phyloP scores from a whole-genome alignment of 2,329 filamentous ascomycete genomes.

The Nemania sp. region DNA sequence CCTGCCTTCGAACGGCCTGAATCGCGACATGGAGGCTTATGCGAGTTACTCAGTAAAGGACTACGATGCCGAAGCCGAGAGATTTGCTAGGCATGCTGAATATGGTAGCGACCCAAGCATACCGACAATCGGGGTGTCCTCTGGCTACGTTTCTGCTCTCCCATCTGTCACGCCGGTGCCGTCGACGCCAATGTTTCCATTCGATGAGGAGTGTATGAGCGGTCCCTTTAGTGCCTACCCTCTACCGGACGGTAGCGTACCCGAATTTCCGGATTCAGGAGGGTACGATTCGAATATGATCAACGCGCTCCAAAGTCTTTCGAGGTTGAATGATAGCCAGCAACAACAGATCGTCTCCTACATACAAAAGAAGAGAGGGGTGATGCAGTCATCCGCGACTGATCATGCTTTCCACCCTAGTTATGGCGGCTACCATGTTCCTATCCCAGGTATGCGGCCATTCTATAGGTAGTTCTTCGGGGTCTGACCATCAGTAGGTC shows the following conservation, averaged over 20 bases:
- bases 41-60: constrained; percentile 39
- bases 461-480: not conserved
- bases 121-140: constrained; percentile 31
- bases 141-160: constrained; percentile 40
- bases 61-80: constrained; percentile 38
- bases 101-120: constrained; percentile 39
- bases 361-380: constrained; percentile 42
- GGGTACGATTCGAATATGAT: constrained; percentile 41
- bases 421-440: constrained; percentile 29
- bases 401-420: constrained; percentile 39
- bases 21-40: constrained; percentile 42
- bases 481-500: constrained; percentile 19
- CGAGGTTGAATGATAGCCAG: constrained; percentile 42
- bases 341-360: constrained; percentile 45
- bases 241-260: constrained; percentile 27
- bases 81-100: constrained; percentile 32
- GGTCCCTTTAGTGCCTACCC: constrained; percentile 30
- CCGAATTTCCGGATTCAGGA: constrained; percentile 24
- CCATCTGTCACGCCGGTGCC: constrained; percentile 40
- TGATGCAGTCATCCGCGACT: constrained; percentile 31
- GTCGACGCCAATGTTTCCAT: constrained; percentile 41
- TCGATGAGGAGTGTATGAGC: constrained; percentile 29
- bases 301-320: constrained; percentile 44
- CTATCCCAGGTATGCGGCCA: constrained; percentile 33
- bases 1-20: constrained; percentile 39